These are phyloP conservation scores for Melanomma pulvis-pyrius DNA, from an alignment of 495 filamentous ascomycete species.

Conservation along the genomic window DNA sequence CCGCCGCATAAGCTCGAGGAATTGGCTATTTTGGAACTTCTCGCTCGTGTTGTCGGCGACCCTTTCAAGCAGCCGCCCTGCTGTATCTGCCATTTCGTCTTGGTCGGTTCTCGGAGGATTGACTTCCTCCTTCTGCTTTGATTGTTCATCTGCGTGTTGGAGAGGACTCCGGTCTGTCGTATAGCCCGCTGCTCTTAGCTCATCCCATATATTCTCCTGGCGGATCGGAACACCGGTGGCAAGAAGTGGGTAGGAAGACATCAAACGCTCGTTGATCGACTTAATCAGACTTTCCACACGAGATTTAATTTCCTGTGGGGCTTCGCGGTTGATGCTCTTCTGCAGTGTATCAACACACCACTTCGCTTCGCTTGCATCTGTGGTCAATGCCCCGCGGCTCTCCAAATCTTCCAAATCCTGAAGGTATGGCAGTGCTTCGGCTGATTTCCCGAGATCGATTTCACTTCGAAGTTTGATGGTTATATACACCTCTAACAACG, in stretches of 20 bases:
- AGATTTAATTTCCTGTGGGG: slow-evolving; percentile 5
- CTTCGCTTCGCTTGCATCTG: slow-evolving; percentile 27
- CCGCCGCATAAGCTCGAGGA: slow-evolving; percentile 72
- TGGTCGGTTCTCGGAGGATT: slow-evolving; percentile 49
- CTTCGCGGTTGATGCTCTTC: slow-evolving; percentile 12
- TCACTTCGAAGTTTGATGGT: slow-evolving; percentile 26
- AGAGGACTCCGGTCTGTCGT: slow-evolving; percentile 3
- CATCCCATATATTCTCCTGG: slow-evolving; percentile 23
- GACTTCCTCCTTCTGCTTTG: slow-evolving; percentile 35
- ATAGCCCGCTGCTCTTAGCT: slow-evolving; percentile 28
- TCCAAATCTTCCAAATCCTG: slow-evolving; percentile 20
- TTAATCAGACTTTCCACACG: slow-evolving; percentile 21
- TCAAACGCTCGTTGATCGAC: slow-evolving; percentile 33
- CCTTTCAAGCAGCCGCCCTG: slow-evolving; percentile 69
- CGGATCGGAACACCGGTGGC: slow-evolving; percentile 3
- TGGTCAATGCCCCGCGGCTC: slow-evolving; percentile 2
- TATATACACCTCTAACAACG: slow-evolving; percentile 17
- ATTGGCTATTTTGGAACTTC: slow-evolving; percentile 79
- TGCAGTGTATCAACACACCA: slow-evolving; percentile 27
- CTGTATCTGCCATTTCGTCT: slow-evolving; percentile 72
- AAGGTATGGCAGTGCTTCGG: slow-evolving; percentile 9
- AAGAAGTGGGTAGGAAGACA: slow-evolving; percentile 31
- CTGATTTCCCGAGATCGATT: slow-evolving; percentile 6
- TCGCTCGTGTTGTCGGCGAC: slow-evolving; percentile 66
- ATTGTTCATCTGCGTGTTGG: slow-evolving; percentile 14